phyloP scores from a whole-genome alignment of 345 rosid species.

The Populus pruinosa region DNA sequence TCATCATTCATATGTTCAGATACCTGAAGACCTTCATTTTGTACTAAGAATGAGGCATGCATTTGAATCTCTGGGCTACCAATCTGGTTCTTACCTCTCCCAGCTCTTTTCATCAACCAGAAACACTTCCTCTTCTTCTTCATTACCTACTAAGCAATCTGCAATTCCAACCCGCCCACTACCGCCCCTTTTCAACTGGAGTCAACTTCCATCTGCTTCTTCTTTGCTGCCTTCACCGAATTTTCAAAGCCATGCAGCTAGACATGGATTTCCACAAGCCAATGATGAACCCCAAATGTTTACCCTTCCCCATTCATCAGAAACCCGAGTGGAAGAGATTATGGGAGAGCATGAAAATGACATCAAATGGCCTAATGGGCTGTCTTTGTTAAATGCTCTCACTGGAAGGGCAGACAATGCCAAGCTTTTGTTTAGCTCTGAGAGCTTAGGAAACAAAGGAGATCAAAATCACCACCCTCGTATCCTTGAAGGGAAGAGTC shows the following conservation, averaged over 20 bases:
- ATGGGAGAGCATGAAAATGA: slow-evolving; percentile 72
- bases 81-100: slow-evolving; percentile 89
- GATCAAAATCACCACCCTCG: slow-evolving; percentile 35
- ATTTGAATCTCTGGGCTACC: slow-evolving; percentile 89
- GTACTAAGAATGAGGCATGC: slow-evolving; percentile 94
- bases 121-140: slow-evolving; percentile 46
- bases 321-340: slow-evolving; percentile 46
- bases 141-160: slow-evolving; percentile 53
- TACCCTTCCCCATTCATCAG: slow-evolving; percentile 51
- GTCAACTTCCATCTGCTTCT: slow-evolving; percentile 41
- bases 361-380: slow-evolving; percentile 88
- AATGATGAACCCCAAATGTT: slow-evolving; percentile 73
- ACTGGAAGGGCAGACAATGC: slow-evolving; percentile 70
- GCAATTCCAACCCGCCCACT: slow-evolving; percentile 56
- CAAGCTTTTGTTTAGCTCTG: slow-evolving; percentile 66
- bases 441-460: slow-evolving; percentile 44
- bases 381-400: slow-evolving; percentile 75
- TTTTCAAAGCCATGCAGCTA: slow-evolving; percentile 52
- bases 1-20: slow-evolving; percentile 33
- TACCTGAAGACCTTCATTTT: slow-evolving; percentile 96
- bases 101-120: slow-evolving; percentile 79
- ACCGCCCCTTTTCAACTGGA: slow-evolving; percentile 62
- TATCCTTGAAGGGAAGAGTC: slow-evolving; percentile 32
- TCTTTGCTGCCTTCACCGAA: slow-evolving; percentile 60
- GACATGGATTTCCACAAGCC: slow-evolving; percentile 52